A percentile compares a stretch with the other conserved stretches of the same genome.
Evolutionary conservation across 2,329 filamentous ascomycete species (phyloP).

Genomic region (Thielaviopsis euricoi): DNA sequence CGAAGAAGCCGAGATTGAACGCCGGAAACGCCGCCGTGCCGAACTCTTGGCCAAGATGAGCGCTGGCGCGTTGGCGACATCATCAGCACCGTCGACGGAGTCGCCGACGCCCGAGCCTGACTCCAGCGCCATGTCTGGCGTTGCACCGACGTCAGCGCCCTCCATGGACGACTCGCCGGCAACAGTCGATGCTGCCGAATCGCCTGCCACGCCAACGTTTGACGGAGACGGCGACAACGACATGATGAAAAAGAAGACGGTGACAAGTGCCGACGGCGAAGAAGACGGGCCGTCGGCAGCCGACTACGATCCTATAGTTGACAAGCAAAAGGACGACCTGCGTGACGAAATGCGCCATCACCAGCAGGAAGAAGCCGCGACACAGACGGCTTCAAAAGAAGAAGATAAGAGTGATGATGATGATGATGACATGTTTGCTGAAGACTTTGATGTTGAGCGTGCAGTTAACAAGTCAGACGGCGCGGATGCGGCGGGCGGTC

Average conservation of each 20-base stretch:
- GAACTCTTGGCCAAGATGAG: constrained; percentile 72
- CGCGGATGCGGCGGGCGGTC: constrained; percentile 41
- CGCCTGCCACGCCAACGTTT: constrained; percentile 2
- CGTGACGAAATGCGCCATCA: constrained; percentile 47
- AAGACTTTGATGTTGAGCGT: constrained; percentile 54
- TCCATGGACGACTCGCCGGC: constrained; percentile 24
- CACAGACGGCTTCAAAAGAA: constrained; percentile 13
- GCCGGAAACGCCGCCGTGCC: constrained; percentile 68
- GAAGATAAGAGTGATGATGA: constrained; percentile 42
- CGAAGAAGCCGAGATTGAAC: constrained; percentile 69
- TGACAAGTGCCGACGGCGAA: constrained; percentile 17
- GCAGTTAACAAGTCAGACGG: constrained; percentile 31
- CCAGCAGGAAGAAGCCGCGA: background rate
- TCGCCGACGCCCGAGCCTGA: constrained; percentile 28
- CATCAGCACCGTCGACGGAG: constrained; percentile 35
- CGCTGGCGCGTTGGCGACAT: constrained; percentile 47
- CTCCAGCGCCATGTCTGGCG: background rate
- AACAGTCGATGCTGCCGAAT: constrained; percentile 25
- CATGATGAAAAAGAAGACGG: constrained; percentile 1
- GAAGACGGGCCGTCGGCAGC: constrained; percentile 76
- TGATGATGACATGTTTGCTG: constrained; percentile 80
- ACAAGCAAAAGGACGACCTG: constrained; percentile 71
- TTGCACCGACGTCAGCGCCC: constrained; percentile 10
- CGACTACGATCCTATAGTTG: constrained; percentile 76
- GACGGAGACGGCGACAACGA: constrained; percentile 5